phyloP scores from a whole-genome alignment of 352 stramenopile genomes.

The Pythium diclinum region DNA sequence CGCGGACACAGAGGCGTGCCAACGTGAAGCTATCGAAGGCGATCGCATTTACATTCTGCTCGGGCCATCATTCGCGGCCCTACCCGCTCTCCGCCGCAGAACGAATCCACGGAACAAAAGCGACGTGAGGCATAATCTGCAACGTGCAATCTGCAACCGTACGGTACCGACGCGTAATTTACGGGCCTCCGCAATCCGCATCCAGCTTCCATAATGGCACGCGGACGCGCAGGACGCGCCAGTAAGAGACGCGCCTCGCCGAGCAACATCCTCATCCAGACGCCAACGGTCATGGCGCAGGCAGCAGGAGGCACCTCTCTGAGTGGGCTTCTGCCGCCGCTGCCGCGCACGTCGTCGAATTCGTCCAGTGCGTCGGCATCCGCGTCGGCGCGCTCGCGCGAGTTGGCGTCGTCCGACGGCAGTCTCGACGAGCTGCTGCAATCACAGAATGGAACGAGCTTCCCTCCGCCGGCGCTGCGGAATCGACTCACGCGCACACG shows the following conservation, averaged over 20 bases:
- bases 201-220: conserved; percentile 10
- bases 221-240: conserved; percentile 10
- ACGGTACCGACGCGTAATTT: neutral
- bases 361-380: conserved; percentile 10
- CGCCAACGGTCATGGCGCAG: conserved; percentile 7
- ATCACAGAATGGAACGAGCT: neutral
- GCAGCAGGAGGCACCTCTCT: neutral
- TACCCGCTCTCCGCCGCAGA: neutral
- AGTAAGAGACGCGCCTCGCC: conserved; percentile 19
- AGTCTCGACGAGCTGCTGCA: conserved; percentile 5
- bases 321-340: neutral
- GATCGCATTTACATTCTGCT: neutral
- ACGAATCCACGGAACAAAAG: neutral
- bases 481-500: conserved; percentile 18
- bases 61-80: neutral
- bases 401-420: neutral
- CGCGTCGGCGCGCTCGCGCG: conserved; percentile 10
- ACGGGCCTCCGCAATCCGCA: neutral
- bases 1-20: conserved; percentile 2
- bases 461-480: neutral
- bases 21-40: neutral
- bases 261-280: conserved; percentile 15
- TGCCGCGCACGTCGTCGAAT: conserved; percentile 9
- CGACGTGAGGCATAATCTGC: too few relatives aligned
- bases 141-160: neutral